A percentile compares a stretch with the other conserved stretches of the same genome.
These are phyloP conservation scores for Emergomyces orientalis DNA, from an alignment of 2,329 filamentous ascomycete species.

Conservation along the genomic window DNA sequence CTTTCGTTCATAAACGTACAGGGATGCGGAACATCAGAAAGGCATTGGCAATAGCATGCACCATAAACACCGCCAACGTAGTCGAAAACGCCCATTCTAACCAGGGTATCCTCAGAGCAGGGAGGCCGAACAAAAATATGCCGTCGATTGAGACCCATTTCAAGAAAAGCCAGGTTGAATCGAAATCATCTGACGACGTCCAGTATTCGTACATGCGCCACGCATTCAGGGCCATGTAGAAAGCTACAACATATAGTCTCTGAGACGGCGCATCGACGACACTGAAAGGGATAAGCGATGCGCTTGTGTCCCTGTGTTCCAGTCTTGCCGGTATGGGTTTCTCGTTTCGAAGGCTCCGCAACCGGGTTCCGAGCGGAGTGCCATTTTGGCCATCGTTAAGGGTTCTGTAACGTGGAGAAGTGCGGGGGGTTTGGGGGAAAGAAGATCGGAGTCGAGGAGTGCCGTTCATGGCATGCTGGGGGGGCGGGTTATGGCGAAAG, in stretches of 20 bases:
- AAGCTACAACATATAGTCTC: slow-evolving; percentile 71
- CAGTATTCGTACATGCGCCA: slow-evolving; percentile 87
- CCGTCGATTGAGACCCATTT: slow-evolving; percentile 91
- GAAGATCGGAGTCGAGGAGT: slow-evolving; percentile 76
- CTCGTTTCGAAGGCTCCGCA: slow-evolving; percentile 4
- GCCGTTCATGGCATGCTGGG: slow-evolving; percentile 64
- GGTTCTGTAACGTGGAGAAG: slow-evolving; percentile 27
- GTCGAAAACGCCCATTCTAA: slow-evolving; percentile 76
- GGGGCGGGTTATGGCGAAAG: slow-evolving; percentile 13
- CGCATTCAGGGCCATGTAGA: slow-evolving; percentile 65
- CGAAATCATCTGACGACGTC: slow-evolving; percentile 67
- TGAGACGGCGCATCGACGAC: slow-evolving; percentile 86
- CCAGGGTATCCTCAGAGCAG: slow-evolving; percentile 88
- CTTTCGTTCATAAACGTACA: slow-evolving; percentile 37
- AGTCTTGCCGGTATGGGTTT: slow-evolving; percentile 17
- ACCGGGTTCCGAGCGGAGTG: slow-evolving; percentile 19
- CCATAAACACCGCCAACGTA: slow-evolving; percentile 59
- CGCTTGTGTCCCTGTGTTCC: slow-evolving; percentile 20
- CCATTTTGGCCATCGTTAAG: slow-evolving; percentile 21
- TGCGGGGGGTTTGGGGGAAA: slow-evolving; percentile 64
- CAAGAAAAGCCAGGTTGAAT: slow-evolving; percentile 81
- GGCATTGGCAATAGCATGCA: slow-evolving; percentile 65
- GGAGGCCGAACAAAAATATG: slow-evolving; percentile 75
- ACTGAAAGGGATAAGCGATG: slow-evolving; percentile 68
- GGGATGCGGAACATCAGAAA: slow-evolving; percentile 90